These are phyloP conservation scores for Dendrocalamus sinicus DNA, from an alignment of 176 grass and related monocot genomes.

Conservation along the genomic window DNA sequence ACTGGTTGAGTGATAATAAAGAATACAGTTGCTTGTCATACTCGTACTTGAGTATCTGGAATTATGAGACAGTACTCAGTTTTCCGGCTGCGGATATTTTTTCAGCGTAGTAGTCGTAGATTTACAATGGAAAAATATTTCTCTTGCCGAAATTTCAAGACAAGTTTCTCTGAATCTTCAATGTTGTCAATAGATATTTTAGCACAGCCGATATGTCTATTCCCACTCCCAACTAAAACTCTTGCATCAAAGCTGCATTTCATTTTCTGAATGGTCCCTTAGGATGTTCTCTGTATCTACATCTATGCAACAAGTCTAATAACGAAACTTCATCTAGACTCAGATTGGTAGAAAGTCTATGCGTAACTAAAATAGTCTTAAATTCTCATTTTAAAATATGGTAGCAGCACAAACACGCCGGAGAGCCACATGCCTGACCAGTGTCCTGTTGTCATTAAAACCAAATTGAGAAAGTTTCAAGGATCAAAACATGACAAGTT, in stretches of 20 bases:
- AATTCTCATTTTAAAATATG: background rate
- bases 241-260: background rate
- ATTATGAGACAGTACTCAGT: background rate
- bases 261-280: background rate
- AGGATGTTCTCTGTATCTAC: background rate
- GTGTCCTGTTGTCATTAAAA: background rate
- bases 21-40: constrained; percentile 36
- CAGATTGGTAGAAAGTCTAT: background rate
- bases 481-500: constrained; percentile 15
- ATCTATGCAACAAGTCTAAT: background rate
- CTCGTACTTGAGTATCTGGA: constrained; percentile 3
- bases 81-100: background rate
- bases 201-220: background rate
- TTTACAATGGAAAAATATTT: background rate
- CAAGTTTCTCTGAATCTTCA: background rate
- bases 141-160: constrained; percentile 19
- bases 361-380: background rate
- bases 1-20: background rate
- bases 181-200: constrained; percentile 34
- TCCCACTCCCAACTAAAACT: background rate
- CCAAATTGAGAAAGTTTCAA: background rate
- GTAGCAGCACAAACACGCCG: background rate
- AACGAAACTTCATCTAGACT: background rate
- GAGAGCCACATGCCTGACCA: background rate
- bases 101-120: constrained; percentile 2